Percentiles rank a stretch among this genome's conserved stretches.
These are phyloP conservation scores for Pyronema domesticum DNA, from an alignment of 495 filamentous ascomycete genomes.

Conservation along the genomic window DNA sequence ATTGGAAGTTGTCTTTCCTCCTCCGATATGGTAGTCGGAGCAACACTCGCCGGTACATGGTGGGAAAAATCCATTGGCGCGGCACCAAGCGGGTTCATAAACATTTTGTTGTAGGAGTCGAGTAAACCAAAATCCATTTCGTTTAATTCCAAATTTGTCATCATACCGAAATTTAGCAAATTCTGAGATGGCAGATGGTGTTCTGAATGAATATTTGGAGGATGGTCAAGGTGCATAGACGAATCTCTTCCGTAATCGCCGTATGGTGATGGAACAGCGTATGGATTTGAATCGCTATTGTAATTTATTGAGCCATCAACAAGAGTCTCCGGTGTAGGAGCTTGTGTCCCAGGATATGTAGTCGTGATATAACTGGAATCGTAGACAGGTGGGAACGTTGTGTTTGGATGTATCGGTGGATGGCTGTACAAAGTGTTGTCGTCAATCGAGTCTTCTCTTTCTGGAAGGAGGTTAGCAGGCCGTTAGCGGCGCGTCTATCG, in stretches of 20 bases:
- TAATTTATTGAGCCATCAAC: constrained; percentile 23
- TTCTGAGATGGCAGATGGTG: constrained; percentile 4
- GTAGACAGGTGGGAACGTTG: constrained; percentile 31
- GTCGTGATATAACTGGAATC: constrained; percentile 24
- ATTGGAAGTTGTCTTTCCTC: neutral
- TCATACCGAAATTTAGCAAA: constrained; percentile 33
- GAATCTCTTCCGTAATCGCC: constrained; percentile 11
- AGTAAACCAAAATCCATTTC: constrained; percentile 43
- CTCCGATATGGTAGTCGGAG: neutral
- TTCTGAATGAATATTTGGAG: constrained; percentile 3
- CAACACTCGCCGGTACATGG: neutral
- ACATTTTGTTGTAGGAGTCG: constrained; percentile 34
- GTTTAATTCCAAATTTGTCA: constrained; percentile 40
- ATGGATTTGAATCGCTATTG: constrained; percentile 7
- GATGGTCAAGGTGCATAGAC: constrained; percentile 25
- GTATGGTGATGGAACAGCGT: constrained; percentile 2
- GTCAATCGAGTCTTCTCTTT: neutral
- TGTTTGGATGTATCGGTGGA: constrained; percentile 31
- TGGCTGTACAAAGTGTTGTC: constrained; percentile 24
- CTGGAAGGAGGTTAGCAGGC: neutral
- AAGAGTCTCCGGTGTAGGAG: neutral
- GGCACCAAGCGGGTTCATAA: constrained; percentile 26
- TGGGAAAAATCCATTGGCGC: constrained; percentile 5
- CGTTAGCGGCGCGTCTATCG: no score
- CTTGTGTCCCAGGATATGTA: constrained; percentile 16